Percentiles rank a stretch among this genome's conserved stretches.
Evolutionary conservation across 139 green algal genomes (phyloP).

Genomic region (Zygnema cylindricum): DNA sequence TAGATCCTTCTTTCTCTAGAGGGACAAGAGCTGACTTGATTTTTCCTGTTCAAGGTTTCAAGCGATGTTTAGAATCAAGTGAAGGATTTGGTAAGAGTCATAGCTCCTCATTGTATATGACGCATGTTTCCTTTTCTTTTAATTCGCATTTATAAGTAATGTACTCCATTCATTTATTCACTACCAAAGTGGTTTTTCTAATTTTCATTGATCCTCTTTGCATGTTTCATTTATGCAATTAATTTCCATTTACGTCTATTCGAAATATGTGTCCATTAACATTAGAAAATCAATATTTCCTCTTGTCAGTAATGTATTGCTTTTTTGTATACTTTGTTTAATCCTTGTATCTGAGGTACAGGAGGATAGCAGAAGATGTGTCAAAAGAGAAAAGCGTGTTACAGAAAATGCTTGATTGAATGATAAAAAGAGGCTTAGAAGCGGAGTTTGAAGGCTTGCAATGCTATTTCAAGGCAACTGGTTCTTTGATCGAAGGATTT

Average conservation of each 20-base stretch:
- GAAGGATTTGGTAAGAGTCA: constrained; percentile 49
- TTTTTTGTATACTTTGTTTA: no score
- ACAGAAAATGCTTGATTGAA: no score
- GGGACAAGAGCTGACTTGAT: constrained; percentile 75
- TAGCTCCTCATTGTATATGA: background rate
- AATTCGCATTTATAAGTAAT: background rate
- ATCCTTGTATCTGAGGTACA: no score
- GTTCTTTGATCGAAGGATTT: no score
- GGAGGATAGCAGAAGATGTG: no score
- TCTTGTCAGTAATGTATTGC: background rate
- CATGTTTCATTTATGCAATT: background rate
- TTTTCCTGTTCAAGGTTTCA: constrained; percentile 77
- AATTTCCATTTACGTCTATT: background rate
- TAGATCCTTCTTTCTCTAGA: constrained; percentile 72
- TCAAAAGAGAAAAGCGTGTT: no score
- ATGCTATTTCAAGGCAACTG: no score
- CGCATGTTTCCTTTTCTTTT: background rate
- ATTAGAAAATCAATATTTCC: no score
- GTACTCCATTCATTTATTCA: background rate
- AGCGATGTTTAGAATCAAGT: constrained; percentile 78
- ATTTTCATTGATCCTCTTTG: background rate
- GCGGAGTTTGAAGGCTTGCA: no score
- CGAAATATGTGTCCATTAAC: background rate
- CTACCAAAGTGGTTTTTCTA: background rate
- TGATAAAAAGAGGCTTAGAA: no score